These are phyloP conservation scores for Solanum rostratum DNA, from an alignment of 257 asterid species.

Conservation along the genomic window DNA sequence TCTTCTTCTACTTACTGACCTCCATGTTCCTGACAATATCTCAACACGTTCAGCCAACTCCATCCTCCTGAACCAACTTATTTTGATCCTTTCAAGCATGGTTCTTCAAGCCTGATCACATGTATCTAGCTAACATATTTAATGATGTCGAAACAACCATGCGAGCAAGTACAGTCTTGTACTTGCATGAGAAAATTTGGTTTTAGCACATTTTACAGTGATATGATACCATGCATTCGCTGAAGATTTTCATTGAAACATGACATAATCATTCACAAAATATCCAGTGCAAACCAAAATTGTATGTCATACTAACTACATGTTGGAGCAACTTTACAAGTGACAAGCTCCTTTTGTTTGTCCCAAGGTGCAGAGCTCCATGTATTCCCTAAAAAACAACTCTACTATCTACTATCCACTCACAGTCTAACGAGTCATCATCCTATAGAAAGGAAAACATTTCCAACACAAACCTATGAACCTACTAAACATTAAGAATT, in stretches of 20 bases:
- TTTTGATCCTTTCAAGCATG: not conserved
- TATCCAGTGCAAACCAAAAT: not conserved
- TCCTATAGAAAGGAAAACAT: not conserved
- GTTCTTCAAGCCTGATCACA: not conserved
- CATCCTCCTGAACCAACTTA: not conserved
- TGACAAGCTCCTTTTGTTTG: not conserved
- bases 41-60: not conserved
- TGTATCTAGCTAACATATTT: not conserved
- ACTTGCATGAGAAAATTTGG: not conserved
- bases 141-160: not conserved
- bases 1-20: not conserved
- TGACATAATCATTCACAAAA: not conserved
- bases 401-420: not conserved
- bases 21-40: not conserved
- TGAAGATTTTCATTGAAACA: not conserved
- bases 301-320: not conserved
- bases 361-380: not conserved
- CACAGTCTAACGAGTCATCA: not conserved
- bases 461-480: not conserved
- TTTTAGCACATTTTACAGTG: not conserved
- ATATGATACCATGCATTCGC: not conserved
- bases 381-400: not conserved
- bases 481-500: not conserved
- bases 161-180: not conserved
- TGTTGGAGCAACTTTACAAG: not conserved